A percentile compares a stretch with the other conserved stretches of the same genome.
Evolutionary conservation across 768 basidiomycete genomes (phyloP).

Genomic region (Cyathus striatus): DNA sequence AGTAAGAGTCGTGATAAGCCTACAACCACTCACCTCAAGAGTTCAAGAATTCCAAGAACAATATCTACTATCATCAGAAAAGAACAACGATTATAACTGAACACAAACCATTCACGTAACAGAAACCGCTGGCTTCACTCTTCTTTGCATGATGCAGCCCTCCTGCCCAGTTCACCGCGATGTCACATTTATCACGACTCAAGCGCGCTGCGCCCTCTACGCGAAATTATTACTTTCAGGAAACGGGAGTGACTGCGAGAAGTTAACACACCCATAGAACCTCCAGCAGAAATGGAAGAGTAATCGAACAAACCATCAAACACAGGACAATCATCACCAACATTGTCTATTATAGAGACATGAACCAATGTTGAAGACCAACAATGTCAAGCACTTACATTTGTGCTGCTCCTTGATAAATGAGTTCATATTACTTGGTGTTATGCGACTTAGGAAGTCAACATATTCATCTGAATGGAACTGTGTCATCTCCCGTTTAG

Average conservation of each 20-base stretch:
- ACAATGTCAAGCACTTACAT: slow-evolving; percentile 44
- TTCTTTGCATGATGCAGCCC: slow-evolving; percentile 99
- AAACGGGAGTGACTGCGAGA: slow-evolving; percentile 27
- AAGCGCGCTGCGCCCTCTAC: slow-evolving; percentile 95
- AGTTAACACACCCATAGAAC: slow-evolving; percentile 85
- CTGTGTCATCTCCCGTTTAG: slow-evolving; percentile 99
- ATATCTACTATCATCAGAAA: slow-evolving; percentile 57
- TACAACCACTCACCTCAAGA: slow-evolving; percentile 88
- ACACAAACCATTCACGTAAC: slow-evolving; percentile 87
- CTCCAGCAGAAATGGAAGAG: slow-evolving; percentile 99
- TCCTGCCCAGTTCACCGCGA: slow-evolving; percentile 99
- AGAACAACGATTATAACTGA: not conserved
- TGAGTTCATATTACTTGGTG: slow-evolving; percentile 91
- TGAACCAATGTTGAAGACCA: slow-evolving; percentile 1
- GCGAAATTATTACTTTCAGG: slow-evolving; percentile 18
- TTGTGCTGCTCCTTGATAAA: slow-evolving; percentile 95
- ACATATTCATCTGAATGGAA: slow-evolving; percentile 99
- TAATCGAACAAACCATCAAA: slow-evolving; percentile 99
- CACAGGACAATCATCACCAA: slow-evolving; percentile 98
- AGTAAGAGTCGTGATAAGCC: slow-evolving; percentile 15
- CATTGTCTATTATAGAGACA: slow-evolving; percentile 68
- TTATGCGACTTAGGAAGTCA: slow-evolving; percentile 91
- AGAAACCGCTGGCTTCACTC: slow-evolving; percentile 98
- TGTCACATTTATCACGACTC: slow-evolving; percentile 96
- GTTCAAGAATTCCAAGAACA: slow-evolving; percentile 92